phyloP scores from a whole-genome alignment of 2,329 filamentous ascomycete genomes.

The Phoma sp. region DNA sequence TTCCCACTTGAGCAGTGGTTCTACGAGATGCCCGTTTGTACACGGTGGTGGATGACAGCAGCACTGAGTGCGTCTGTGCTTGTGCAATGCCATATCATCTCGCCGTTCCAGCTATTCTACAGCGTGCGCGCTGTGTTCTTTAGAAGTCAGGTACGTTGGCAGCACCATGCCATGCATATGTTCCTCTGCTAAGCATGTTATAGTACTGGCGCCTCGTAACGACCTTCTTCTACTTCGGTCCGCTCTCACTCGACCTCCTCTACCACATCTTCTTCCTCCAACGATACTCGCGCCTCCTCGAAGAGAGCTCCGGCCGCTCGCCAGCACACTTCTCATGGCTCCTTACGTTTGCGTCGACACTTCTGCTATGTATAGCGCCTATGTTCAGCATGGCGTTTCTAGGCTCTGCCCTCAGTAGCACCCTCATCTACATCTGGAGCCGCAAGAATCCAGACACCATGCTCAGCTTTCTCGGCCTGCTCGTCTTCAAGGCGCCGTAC shows the following conservation, averaged over 20 bases:
- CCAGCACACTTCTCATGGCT: slow-evolving; percentile 96
- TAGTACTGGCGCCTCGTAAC: slow-evolving; percentile 97
- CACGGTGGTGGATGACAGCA: slow-evolving; percentile 94
- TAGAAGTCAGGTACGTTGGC: slow-evolving; percentile 86
- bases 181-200: no score
- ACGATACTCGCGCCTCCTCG: slow-evolving; percentile 91
- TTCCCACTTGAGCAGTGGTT: slow-evolving; percentile 97
- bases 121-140: slow-evolving; percentile 90
- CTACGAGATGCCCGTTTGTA: slow-evolving; percentile 97
- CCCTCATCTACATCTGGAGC: slow-evolving; percentile 97
- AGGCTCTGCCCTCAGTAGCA: slow-evolving; percentile 90
- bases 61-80: slow-evolving; percentile 86
- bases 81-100: slow-evolving; percentile 92
- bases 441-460: slow-evolving; percentile 90
- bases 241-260: slow-evolving; percentile 89
- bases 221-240: slow-evolving; percentile 97
- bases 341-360: slow-evolving; percentile 81
- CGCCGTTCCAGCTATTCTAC: slow-evolving; percentile 95
- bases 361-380: slow-evolving; percentile 82
- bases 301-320: slow-evolving; percentile 90
- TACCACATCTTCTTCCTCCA: slow-evolving; percentile 99
- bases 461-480: slow-evolving; percentile 82
- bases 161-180: no score
- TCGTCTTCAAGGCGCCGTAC: slow-evolving; percentile 93
- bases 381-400: slow-evolving; percentile 92